phyloP scores from a whole-genome alignment of 805 yeast species.

The Ascoidea asiatica region DNA sequence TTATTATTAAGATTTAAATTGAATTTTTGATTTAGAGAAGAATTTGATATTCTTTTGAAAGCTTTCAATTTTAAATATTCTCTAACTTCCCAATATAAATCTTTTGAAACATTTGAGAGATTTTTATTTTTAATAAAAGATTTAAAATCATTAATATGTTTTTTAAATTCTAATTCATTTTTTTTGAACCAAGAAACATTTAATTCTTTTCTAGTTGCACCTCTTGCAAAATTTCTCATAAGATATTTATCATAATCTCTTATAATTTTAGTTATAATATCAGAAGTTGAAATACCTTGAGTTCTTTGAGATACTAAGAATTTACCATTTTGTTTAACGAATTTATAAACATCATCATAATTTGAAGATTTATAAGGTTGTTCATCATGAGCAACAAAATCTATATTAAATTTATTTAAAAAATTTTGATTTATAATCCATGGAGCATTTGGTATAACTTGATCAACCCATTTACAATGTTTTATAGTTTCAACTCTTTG shows the following conservation, averaged over 20 bases:
- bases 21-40: constrained; percentile 4
- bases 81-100: constrained; percentile 73
- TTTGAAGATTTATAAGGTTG: constrained; percentile 87
- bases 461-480: constrained; percentile 97
- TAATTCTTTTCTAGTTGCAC: constrained; percentile 91
- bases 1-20: not conserved
- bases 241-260: constrained; percentile 93
- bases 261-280: constrained; percentile 88
- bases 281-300: constrained; percentile 91
- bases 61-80: constrained; percentile 45
- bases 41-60: constrained; percentile 10
- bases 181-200: constrained; percentile 97
- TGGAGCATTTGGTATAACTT: constrained; percentile 87
- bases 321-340: constrained; percentile 82
- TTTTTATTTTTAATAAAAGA: constrained; percentile 65
- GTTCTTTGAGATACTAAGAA: constrained; percentile 93
- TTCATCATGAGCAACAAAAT: constrained; percentile 97
- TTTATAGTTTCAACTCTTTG: constrained; percentile 85
- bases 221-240: constrained; percentile 95
- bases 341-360: constrained; percentile 82
- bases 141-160: constrained; percentile 79
- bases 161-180: constrained; percentile 87
- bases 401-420: constrained; percentile 65
- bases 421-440: constrained; percentile 88
- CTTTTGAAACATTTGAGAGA: constrained; percentile 62